These are phyloP conservation scores for Tuber melanosporum DNA, from an alignment of 495 filamentous ascomycete species.

Conservation along the genomic window DNA sequence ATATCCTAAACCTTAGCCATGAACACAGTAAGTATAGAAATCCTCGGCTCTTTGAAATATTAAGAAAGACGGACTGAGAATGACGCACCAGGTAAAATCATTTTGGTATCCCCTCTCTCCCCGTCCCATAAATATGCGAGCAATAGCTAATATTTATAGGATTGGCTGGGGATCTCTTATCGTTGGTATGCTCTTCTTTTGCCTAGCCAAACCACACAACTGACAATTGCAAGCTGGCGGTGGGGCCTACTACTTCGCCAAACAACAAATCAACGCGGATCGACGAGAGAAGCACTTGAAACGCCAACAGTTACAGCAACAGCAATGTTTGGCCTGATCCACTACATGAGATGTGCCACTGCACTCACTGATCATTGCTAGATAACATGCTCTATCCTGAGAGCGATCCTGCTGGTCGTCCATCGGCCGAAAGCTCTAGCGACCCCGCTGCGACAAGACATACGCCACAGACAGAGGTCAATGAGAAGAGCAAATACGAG, in stretches of 20 bases:
- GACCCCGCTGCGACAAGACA: constrained; percentile 87
- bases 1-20: constrained; percentile 26
- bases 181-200: constrained; percentile 52
- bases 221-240: constrained; percentile 57
- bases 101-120: constrained; percentile 51
- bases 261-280: constrained; percentile 85
- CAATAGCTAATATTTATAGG: constrained; percentile 47
- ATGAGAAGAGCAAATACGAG: constrained; percentile 89
- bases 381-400: constrained; percentile 68
- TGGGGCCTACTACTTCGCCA: constrained; percentile 93
- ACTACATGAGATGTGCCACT: constrained; percentile 12
- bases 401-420: constrained; percentile 60
- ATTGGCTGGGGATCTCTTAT: constrained; percentile 81
- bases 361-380: constrained; percentile 66
- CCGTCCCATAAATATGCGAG: constrained; percentile 2
- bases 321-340: constrained; percentile 53
- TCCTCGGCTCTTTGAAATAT: background rate
- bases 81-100: constrained; percentile 50
- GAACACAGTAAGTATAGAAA: constrained; percentile 43
- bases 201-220: constrained; percentile 11
- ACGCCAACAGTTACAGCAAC: constrained; percentile 54
- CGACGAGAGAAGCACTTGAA: constrained; percentile 64
- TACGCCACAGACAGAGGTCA: constrained; percentile 63
- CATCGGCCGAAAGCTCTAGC: constrained; percentile 67
- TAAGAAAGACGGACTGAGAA: constrained; percentile 25